Conservation (phyloP, 164 flowering plant species). For the Tetracentron sinense region DNA sequence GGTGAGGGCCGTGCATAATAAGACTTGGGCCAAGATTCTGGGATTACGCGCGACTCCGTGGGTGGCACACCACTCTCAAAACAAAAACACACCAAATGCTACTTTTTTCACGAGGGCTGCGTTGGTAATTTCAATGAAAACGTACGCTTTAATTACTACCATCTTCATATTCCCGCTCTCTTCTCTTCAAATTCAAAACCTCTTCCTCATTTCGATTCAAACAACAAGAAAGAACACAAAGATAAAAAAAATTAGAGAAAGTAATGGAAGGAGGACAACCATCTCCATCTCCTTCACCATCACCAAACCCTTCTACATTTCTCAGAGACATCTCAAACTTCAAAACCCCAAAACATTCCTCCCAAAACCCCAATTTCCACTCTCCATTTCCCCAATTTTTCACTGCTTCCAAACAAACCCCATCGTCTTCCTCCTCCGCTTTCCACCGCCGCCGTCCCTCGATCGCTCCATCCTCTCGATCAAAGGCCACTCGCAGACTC, state of each 20-base stretch:
- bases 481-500: slow-evolving; percentile 49
- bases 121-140: too few relatives aligned
- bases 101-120: too few relatives aligned
- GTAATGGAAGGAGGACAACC: slow-evolving; percentile 9
- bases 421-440: slow-evolving; percentile 30
- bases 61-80: too few relatives aligned
- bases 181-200: slow-evolving; percentile 2
- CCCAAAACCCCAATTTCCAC: slow-evolving; percentile 20
- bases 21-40: too few relatives aligned
- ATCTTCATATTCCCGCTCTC: neutral
- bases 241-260: neutral
- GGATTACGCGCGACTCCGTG: too few relatives aligned
- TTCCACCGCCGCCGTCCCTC: slow-evolving; percentile 30
- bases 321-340: slow-evolving; percentile 74
- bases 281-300: slow-evolving; percentile 33
- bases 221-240: neutral
- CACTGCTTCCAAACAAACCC: slow-evolving; percentile 69
- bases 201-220: neutral
- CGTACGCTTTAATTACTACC: too few relatives aligned
- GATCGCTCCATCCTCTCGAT: slow-evolving; percentile 25
- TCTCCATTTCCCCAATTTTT: slow-evolving; percentile 49
- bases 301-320: slow-evolving; percentile 33
- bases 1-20: too few relatives aligned
- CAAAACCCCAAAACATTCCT: slow-evolving; percentile 66
- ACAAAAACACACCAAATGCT: too few relatives aligned